Conservation (phyloP, 2,329 filamentous ascomycete genomes). For the Epichloe festucae region DNA sequence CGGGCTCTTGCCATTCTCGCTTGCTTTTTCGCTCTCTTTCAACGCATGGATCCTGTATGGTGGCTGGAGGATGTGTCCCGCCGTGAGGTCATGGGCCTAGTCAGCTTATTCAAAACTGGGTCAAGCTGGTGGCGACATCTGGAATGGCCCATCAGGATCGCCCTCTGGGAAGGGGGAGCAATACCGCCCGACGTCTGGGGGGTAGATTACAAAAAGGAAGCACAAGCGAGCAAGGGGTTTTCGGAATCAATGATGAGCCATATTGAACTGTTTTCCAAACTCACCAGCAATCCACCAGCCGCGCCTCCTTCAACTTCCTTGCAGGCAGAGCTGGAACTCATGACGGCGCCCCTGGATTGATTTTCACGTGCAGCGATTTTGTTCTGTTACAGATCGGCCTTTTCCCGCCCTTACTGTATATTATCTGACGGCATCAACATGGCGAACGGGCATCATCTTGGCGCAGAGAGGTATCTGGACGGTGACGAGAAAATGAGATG, state of each 20-base stretch:
- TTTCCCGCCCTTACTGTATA: too few species aligned
- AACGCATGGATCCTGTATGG: slow-evolving; percentile 50
- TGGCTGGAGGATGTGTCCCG: slow-evolving; percentile 57
- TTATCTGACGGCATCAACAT: neutral
- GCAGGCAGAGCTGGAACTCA: slow-evolving; percentile 19
- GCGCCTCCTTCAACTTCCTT: slow-evolving; percentile 15
- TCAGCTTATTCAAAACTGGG: slow-evolving; percentile 43
- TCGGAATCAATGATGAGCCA: slow-evolving; percentile 26
- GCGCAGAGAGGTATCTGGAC: neutral
- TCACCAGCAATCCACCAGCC: slow-evolving; percentile 19
- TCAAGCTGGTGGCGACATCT: slow-evolving; percentile 49
- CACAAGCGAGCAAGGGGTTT: slow-evolving; percentile 21
- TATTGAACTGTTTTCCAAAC: slow-evolving; percentile 27
- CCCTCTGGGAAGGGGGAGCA: slow-evolving; percentile 38
- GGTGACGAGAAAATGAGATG: neutral
- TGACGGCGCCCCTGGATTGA: slow-evolving; percentile 22
- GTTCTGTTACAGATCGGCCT: neutral
- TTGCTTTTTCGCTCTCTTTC: slow-evolving; percentile 53
- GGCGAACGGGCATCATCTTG: neutral
- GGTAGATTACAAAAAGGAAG: slow-evolving; percentile 32
- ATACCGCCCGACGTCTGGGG: slow-evolving; percentile 48
- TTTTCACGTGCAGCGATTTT: neutral
- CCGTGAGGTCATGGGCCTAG: slow-evolving; percentile 51
- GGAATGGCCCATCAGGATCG: slow-evolving; percentile 47
- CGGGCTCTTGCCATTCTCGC: slow-evolving; percentile 51